phyloP scores from a whole-genome alignment of 2,329 filamentous ascomycete genomes.

The Botryotinia convoluta region DNA sequence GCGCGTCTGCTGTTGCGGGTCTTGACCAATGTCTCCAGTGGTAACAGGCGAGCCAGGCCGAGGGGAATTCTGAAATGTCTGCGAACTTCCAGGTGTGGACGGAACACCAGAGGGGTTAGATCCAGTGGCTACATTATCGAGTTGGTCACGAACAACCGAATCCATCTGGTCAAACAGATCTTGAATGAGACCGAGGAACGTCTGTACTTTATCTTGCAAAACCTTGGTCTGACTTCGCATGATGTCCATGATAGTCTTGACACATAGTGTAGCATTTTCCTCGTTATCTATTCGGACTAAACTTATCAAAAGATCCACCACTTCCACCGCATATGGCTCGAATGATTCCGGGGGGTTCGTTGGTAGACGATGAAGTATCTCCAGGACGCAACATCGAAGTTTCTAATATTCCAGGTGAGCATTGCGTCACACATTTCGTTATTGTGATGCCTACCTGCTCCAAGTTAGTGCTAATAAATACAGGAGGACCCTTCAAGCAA shows the following conservation, averaged over 20 bases:
- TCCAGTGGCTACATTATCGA: constrained; percentile 71
- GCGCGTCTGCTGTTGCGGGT: constrained; percentile 76
- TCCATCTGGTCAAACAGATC: constrained; percentile 97
- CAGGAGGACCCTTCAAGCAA: constrained; percentile 79
- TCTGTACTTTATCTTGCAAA: constrained; percentile 77
- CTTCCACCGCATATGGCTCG: constrained; percentile 83
- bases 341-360: constrained; percentile 74
- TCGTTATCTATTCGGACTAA: constrained; percentile 92
- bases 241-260: constrained; percentile 97
- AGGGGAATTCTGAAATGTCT: constrained; percentile 75
- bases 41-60: constrained; percentile 86
- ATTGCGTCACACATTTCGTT: neutral
- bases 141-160: constrained; percentile 88
- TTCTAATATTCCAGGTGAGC: constrained; percentile 51
- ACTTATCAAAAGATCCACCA: constrained; percentile 86
- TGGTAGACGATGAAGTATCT: constrained; percentile 85
- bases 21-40: constrained; percentile 76
- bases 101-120: constrained; percentile 54
- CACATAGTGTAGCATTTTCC: constrained; percentile 96
- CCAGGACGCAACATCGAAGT: constrained; percentile 87
- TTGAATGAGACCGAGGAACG: constrained; percentile 86
- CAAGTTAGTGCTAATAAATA: constrained; percentile 84
- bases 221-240: constrained; percentile 89
- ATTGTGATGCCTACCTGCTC: constrained; percentile 68
- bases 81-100: constrained; percentile 63